Evolutionary conservation across 805 yeast species (phyloP).

Genomic region (Wickerhamiella lipophila): DNA sequence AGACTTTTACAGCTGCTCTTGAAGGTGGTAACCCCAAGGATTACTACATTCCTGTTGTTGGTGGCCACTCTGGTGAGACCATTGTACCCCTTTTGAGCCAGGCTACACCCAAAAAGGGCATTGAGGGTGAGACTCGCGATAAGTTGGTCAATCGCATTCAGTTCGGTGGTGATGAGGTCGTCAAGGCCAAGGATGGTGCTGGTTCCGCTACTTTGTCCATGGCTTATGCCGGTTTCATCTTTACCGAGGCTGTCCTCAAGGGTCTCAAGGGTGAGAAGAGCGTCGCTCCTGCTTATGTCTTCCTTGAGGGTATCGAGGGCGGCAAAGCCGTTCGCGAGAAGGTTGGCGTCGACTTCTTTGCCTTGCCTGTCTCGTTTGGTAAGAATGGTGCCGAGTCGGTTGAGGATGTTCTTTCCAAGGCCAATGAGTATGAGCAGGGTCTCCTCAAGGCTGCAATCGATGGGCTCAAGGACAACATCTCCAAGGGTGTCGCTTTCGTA

Average conservation of each 20-base stretch:
- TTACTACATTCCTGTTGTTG: slow-evolving; percentile 58
- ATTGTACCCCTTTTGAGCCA: slow-evolving; percentile 71
- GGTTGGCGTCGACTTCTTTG: slow-evolving; percentile 66
- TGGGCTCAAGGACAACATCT: slow-evolving; percentile 79
- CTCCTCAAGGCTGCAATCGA: slow-evolving; percentile 74
- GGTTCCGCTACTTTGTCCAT: slow-evolving; percentile 93
- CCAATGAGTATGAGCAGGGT: slow-evolving; percentile 69
- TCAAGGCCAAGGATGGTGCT: slow-evolving; percentile 83
- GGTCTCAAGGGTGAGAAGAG: slow-evolving; percentile 34
- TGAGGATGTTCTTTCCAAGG: slow-evolving; percentile 51
- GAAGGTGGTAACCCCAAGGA: slow-evolving; percentile 35
- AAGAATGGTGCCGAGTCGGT: slow-evolving; percentile 56
- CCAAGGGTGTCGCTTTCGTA: slow-evolving; percentile 85
- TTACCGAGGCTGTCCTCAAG: slow-evolving; percentile 46
- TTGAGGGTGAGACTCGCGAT: slow-evolving; percentile 33
- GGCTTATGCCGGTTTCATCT: slow-evolving; percentile 87
- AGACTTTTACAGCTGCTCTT: slow-evolving; percentile 57
- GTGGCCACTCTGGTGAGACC: slow-evolving; percentile 93
- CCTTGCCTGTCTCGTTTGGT: slow-evolving; percentile 61
- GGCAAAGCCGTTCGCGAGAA: slow-evolving; percentile 55
- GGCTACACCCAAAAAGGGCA: slow-evolving; percentile 27
- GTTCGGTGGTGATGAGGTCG: slow-evolving; percentile 95
- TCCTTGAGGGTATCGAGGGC: slow-evolving; percentile 28
- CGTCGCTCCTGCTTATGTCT: slow-evolving; percentile 37
- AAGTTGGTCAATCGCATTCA: slow-evolving; percentile 78